phyloP scores from a whole-genome alignment of 2,329 filamentous ascomycete species.

The Fusarium subglutinans region DNA sequence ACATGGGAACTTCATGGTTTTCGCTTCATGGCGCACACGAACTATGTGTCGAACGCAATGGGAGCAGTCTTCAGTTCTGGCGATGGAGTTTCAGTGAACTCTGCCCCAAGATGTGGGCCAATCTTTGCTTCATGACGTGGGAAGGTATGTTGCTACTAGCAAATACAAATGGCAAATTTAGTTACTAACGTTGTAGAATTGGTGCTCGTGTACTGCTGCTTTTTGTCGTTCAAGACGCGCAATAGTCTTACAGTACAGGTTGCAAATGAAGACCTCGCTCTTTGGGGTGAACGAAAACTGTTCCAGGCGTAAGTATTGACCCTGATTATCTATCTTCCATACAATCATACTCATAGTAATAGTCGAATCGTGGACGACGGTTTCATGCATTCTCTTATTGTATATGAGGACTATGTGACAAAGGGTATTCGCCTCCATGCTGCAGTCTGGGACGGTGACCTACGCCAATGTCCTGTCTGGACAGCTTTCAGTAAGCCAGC shows the following conservation, averaged over 20 bases:
- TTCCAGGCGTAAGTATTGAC: conserved; percentile 63
- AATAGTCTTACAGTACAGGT: conserved; percentile 57
- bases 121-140: conserved; percentile 67
- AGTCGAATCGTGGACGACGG: conserved; percentile 67
- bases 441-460: conserved; percentile 63
- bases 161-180: too few species aligned
- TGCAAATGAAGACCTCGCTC: conserved; percentile 55
- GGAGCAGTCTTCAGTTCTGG: conserved; percentile 59
- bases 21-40: conserved; percentile 64
- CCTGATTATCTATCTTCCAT: not conserved
- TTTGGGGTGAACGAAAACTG: conserved; percentile 59
- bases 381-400: conserved; percentile 62
- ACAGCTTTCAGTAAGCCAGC: conserved; percentile 66
- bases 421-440: conserved; percentile 64
- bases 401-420: conserved; percentile 61
- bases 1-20: conserved; percentile 54
- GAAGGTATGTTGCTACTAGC: conserved; percentile 57
- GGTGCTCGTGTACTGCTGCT: conserved; percentile 67
- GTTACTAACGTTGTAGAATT: conserved; percentile 56
- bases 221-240: conserved; percentile 64
- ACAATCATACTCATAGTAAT: conserved; percentile 7
- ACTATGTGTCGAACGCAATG: conserved; percentile 61
- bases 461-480: conserved; percentile 68
- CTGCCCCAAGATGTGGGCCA: conserved; percentile 62
- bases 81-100: conserved; percentile 59